Base-by-base conservation (phyloP, 2,329 filamentous ascomycete species). In the Sporothrix dimorphospora region DNA sequence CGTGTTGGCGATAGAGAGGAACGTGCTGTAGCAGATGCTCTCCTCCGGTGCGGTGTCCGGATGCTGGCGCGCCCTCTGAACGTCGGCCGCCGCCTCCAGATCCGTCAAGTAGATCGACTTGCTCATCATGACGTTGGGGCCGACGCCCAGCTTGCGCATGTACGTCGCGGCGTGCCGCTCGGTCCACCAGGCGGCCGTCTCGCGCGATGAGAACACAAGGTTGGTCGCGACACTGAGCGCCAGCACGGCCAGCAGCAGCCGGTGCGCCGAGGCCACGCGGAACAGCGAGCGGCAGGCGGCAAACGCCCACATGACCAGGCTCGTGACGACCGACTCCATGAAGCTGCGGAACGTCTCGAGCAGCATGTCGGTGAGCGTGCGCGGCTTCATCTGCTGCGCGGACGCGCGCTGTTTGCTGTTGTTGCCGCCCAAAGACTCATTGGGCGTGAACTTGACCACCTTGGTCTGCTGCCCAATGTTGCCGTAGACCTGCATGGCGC, bases 21-120 rank as follows among this genome's bases (percentile, higher is more conserved):
- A 92, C 0, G 88, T 88, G n/a, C 82, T 79, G 78, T 89, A 91
- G 79, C 67, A 68, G 4, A 66, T 9, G 51, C 70, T 71, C 47
- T 9, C 30, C 11, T 7, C 55, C 30, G 14, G 19, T 16, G 38
- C 14, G 16, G 9, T 2, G 24, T 24, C 9, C 5, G n/a, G n/a
- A n/a, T n/a, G n/a, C n/a, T n/a, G 34, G 6, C n/a, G 9, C 9
- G 57, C 21, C 51, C 45, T 27, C 30, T 30, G 40, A 12, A 82
- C 83, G 16, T 75, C 75, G 1, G 84, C 80, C 19, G 88, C 89
- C 74, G 92, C 88, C 72, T 94, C 90, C 67, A 98, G 84, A 79
- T 98, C 95, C 69, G 86, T 86, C 71, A 98, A 82, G 79, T 96
- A 97, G 34, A 99, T 89, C 9, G 93, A 90, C 80, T 91, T 94